phyloP scores from a whole-genome alignment of 2,329 filamentous ascomycete species.

The Diaporthe citrichinensis region DNA sequence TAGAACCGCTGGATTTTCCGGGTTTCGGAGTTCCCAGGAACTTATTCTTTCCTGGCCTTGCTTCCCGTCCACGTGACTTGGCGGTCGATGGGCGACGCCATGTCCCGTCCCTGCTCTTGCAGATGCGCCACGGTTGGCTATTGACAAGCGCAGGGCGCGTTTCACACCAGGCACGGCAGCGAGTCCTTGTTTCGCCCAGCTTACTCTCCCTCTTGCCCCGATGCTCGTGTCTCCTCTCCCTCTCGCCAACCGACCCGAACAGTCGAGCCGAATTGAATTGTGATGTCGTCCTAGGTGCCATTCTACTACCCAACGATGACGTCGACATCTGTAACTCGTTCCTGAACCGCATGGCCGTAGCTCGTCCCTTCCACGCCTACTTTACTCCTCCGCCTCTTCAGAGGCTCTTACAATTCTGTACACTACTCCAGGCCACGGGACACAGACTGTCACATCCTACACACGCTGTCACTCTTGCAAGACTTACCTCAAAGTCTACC shows the following conservation, averaged over 20 bases:
- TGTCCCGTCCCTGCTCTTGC: background rate
- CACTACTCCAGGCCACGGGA: background rate
- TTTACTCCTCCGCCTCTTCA: background rate
- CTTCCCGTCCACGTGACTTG: constrained; percentile 38
- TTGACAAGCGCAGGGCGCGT: constrained; percentile 40
- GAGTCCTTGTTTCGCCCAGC: background rate
- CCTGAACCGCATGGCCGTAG: background rate
- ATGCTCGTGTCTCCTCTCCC: background rate
- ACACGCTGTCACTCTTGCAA: background rate
- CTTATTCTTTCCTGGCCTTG: too few relatives aligned
- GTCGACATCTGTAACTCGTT: constrained; percentile 8
- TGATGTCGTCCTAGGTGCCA: background rate
- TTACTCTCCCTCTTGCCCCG: background rate
- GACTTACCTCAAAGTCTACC: background rate
- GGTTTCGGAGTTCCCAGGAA: background rate
- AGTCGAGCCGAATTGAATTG: background rate
- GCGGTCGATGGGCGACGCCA: constrained; percentile 36
- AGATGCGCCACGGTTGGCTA: constrained; percentile 3
- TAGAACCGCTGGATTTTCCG: background rate
- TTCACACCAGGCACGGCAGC: background rate
- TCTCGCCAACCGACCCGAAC: background rate
- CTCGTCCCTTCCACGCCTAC: background rate
- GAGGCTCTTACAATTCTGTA: background rate
- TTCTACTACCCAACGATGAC: constrained; percentile 25
- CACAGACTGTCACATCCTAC: background rate